Evolutionary conservation across 768 basidiomycete genomes (phyloP), one percentile per base, ranked within the genome.

Genomic region (Trametes punicea): DNA sequence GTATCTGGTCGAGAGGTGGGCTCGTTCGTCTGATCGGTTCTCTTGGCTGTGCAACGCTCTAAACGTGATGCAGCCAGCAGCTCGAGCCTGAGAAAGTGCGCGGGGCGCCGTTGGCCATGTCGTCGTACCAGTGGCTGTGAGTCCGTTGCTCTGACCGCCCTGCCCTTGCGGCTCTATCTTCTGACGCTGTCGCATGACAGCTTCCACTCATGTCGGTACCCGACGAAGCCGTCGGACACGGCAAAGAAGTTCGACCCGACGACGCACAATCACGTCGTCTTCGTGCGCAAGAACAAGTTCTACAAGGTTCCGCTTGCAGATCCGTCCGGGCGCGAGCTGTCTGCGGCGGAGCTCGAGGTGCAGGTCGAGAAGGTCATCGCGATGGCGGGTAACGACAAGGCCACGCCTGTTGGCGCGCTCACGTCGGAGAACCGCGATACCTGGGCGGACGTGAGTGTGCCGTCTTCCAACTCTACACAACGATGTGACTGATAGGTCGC

Each of bases 141-240:
- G 85, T 73, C 16, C 18, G 25, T 26, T 15, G 13, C 20, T 21
- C 41, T 40, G 38, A 25, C 7, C 25, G 18, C 6, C 30, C 2
- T 20, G 11, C 33, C 16, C 11, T 15, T 44, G 21, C 6, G 15
- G 4, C 29, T 29, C 53, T 23, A 29, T 36, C 38, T 49, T 31
- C 48, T 16, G 18, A 34, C 31, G 11, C 44, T 9, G n/a, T n/a
- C n/a, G n/a, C n/a, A n/a, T n/a, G n/a, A n/a, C 60, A 90, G 88
- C 23, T 99, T 99, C 82, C 97, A 98, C 71, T 78, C 95, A 0
- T 84, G 81, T n/a, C 85, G 97, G 20, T 87, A 93, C 69, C 97
- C 97, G 4, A 77, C 77, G 47, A 84, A 88, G 60, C 89, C 90
- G 0, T 81, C 83, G 4, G 97, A 98, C 66, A 88, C 84, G 0